Evolutionary conservation across 768 basidiomycete genomes (phyloP), one percentile per base, ranked within the genome.

Genomic region (Pleurotus platypus): DNA sequence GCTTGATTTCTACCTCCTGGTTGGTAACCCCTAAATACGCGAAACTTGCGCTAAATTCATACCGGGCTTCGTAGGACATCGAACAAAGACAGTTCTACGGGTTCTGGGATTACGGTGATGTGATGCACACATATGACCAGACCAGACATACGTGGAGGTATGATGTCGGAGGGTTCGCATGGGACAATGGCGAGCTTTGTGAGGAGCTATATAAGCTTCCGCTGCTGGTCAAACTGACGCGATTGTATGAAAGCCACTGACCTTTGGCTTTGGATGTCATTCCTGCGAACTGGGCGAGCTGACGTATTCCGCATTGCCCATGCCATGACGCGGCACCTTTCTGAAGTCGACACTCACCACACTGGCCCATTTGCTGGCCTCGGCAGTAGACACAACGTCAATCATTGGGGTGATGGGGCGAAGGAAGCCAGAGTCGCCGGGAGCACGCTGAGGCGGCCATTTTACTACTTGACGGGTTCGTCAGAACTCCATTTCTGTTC

Each of bases 81-180:
- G 63, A 72, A 22, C 72, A 73, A 57, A 54, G 70, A 47, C 66
- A 70, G 60, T 71, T 72, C 57, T 75, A 74, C 53, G 73, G 73
- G 0, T 75, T 75, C 61, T 74, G 73, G 73, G 65, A 74, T 49
- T 72, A 71, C 38, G 72, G 72, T 3, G 72, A 74, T 60, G 67
- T 71, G 6, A 73, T 73, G 72, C 73, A 75, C 51, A 74, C 73
- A 1, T 74, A 75, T 56, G 72, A 75, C 42, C 69, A 73, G 56
- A 75, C 73, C 1, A 64, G 72, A 7, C 73, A 75, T 62, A 68
- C 66, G 8, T 75, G 73, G 73, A 61, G 73, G 55, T 73, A 75
- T 57, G 72, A 73, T 56, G 64, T 73, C 11, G 73, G 73, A 1
- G 72, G 73, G 2, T 71, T 59, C 60, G 69, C 69, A 27, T 74